Base-by-base conservation (phyloP, 106 monocot genomes). In the Dendrobium nobile region DNA sequence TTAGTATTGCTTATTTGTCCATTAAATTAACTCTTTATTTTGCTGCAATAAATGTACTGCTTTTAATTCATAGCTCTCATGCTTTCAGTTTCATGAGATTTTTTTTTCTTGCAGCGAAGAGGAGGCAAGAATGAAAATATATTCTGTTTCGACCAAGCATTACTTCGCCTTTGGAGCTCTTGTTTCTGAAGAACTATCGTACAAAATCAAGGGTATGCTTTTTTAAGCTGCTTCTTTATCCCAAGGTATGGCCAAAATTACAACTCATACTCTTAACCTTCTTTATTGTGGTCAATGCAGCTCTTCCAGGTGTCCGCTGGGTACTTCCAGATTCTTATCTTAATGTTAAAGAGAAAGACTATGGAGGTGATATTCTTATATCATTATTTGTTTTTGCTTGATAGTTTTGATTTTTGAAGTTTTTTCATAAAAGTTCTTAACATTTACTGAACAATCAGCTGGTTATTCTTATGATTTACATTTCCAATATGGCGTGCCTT, bases 261-360 rank as follows among this genome's bases (percentile, higher is more conserved):
- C 4, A 43, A 74, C 20, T 74, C 18, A 74, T 5, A 19, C 74
- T 74, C n/a, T 20, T 74, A 44, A 70, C 10, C 20, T 43, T 74
- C 0, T 58, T 73, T 19, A 5, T 75, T 84, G 10, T 42, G 6
- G 47, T 61, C 41, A 47, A 51, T 88, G 72, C 82, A 99, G 98
- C 83, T 61, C 26, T 95, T 79, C 88, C 95, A 2, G 87, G 86
- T 44, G 91, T 99, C 9, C 98, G 98, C 40, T 99, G 98, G 98
- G 98, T 99, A 40, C 98, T 99, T 77, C 98, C 98, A 74, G 98
- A 99, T 87, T 99, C 95, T 27, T 99, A 99, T 81, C 78, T 99
- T 84, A 91, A 99, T 78, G 98, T 99, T n/a, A 99, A 78, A 77
- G 91, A 97, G 79, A 97, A 97, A 86, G 94, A 97, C 79, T 97